phyloP scores from a whole-genome alignment of 345 rosid genomes.

The Cardamine occulta region DNA sequence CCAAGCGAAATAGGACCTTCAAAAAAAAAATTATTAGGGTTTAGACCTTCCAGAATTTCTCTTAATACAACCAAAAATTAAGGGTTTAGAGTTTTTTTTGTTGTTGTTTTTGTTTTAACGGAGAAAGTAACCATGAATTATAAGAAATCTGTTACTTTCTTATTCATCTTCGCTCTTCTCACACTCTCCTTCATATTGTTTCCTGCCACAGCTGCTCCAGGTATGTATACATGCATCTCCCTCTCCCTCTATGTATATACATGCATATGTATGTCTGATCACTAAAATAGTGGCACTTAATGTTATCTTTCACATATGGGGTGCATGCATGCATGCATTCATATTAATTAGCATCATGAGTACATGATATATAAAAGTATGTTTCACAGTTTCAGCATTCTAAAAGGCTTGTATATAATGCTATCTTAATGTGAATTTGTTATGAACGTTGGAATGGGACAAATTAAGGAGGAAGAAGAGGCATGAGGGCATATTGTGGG shows the following conservation, averaged over 20 bases:
- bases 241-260: not conserved
- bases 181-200: not conserved
- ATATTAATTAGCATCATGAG: not conserved
- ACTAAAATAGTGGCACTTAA: not conserved
- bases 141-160: not conserved
- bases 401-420: not conserved
- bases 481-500: conserved; percentile 37
- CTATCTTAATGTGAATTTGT: not conserved
- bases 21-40: not conserved
- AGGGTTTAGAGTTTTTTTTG: not conserved
- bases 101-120: not conserved
- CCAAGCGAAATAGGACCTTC: not conserved
- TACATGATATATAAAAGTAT: not conserved
- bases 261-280: not conserved
- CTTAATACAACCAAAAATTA: not conserved
- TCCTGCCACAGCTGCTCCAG: conserved; percentile 24
- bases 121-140: conserved; percentile 3
- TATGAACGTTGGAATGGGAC: not conserved
- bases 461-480: conserved; percentile 25
- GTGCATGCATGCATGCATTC: not conserved
- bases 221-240: conserved; percentile 23
- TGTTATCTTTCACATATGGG: not conserved
- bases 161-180: conserved; percentile 25
- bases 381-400: not conserved
- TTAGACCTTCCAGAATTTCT: not conserved